Conservation (phyloP, 805 yeast genomes). For the Kodamaea sagamina region DNA sequence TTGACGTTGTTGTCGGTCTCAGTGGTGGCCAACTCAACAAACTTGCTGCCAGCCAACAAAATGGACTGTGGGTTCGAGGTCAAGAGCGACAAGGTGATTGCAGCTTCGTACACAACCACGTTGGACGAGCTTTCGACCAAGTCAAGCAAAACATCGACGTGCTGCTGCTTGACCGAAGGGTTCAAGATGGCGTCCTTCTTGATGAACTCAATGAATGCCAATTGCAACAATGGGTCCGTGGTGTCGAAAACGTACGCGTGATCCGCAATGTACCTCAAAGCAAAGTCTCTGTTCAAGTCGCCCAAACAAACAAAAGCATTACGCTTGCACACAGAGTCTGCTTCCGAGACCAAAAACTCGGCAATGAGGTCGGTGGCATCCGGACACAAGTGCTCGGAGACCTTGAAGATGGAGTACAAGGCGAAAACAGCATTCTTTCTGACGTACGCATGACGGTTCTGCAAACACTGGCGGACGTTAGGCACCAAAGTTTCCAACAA, state of each 20-base stretch:
- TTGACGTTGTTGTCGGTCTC: slow-evolving; percentile 96
- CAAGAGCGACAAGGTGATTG: slow-evolving; percentile 69
- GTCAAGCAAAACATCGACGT: slow-evolving; percentile 70
- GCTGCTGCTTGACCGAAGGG: slow-evolving; percentile 67
- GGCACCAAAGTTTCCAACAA: slow-evolving; percentile 94
- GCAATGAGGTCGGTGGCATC: slow-evolving; percentile 89
- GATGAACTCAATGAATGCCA: slow-evolving; percentile 88
- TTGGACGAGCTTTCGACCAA: slow-evolving; percentile 68
- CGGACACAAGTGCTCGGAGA: slow-evolving; percentile 84
- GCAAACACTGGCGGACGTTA: slow-evolving; percentile 84
- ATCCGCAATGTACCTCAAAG: slow-evolving; percentile 78
- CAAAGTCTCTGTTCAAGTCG: slow-evolving; percentile 79
- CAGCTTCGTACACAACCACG: slow-evolving; percentile 88
- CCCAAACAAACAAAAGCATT: slow-evolving; percentile 91
- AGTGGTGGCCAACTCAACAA: slow-evolving; percentile 83
- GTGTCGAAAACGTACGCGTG: slow-evolving; percentile 59
- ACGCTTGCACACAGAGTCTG: slow-evolving; percentile 91
- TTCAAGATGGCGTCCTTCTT: slow-evolving; percentile 72
- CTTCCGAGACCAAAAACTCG: slow-evolving; percentile 74
- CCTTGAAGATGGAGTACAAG: slow-evolving; percentile 75
- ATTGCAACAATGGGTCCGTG: slow-evolving; percentile 81
- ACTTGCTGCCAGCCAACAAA: slow-evolving; percentile 77
- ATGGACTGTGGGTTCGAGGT: slow-evolving; percentile 65
- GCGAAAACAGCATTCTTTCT: slow-evolving; percentile 97
- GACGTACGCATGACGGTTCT: slow-evolving; percentile 96